A percentile compares a stretch with the other conserved stretches of the same genome.
phyloP scores from a whole-genome alignment of 1,284 basidiomycete species.

The Peniophora sp. region DNA sequence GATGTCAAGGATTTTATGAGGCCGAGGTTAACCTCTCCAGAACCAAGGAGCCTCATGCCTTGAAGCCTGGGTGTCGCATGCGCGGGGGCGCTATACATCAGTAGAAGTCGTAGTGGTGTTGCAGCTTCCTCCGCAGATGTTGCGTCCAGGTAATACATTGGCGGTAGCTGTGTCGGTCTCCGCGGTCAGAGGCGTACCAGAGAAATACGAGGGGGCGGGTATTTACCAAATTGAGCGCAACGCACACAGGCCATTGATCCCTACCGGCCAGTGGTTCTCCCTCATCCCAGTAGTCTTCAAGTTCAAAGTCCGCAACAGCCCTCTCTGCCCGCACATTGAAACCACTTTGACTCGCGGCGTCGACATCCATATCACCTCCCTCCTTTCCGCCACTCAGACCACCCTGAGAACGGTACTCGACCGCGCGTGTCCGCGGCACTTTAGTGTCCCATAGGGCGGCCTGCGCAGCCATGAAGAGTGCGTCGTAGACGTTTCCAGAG shows the following conservation, averaged over 20 bases:
- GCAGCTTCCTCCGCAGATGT: constrained; percentile 58
- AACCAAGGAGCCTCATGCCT: constrained; percentile 53
- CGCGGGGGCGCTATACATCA: constrained; percentile 52
- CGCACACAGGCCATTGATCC: constrained; percentile 62
- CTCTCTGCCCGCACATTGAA: constrained; percentile 46
- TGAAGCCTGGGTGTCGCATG: constrained; percentile 35
- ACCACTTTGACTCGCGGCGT: constrained; percentile 35
- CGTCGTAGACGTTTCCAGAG: constrained; percentile 66
- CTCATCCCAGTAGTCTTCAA: constrained; percentile 80
- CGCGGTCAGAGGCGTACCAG: not conserved
- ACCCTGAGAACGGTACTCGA: constrained; percentile 46
- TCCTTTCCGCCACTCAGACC: constrained; percentile 19
- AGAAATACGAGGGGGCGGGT: not conserved
- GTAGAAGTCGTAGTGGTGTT: constrained; percentile 42
- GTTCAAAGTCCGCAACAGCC: constrained; percentile 67
- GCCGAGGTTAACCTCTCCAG: constrained; percentile 39
- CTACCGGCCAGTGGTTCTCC: constrained; percentile 55
- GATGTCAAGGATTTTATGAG: constrained; percentile 43
- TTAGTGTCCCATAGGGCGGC: constrained; percentile 75
- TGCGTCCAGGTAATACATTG: constrained; percentile 63
- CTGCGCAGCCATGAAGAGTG: constrained; percentile 67
- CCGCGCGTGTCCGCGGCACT: constrained; percentile 60
- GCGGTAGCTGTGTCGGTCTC: constrained; percentile 31
- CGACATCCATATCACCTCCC: constrained; percentile 45
- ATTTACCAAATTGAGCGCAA: constrained; percentile 68